Base-by-base conservation (phyloP, 2,329 filamentous ascomycete genomes). In the Monosporascus sp. region DNA sequence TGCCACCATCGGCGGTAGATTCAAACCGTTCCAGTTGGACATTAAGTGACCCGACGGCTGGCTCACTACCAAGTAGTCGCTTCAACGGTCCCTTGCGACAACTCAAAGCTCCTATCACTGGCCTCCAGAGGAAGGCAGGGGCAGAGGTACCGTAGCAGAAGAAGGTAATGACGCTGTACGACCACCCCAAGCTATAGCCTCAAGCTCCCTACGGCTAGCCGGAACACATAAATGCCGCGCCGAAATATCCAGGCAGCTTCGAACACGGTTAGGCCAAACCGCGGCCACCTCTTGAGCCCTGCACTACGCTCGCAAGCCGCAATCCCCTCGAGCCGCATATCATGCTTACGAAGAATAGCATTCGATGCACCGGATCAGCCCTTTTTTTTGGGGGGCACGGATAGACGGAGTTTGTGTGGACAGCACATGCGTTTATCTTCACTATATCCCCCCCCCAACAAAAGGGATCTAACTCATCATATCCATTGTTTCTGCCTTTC, bases 11-110 rank as follows among this genome's bases (percentile, higher is more conserved):
- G 89, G 89, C 51, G 87, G 87, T 50, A 82, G 85, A 57, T 93
- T 90, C 73, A 93, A 93, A 72, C 88, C 88, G 43, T 92, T 94
- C 71, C 88, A 92, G 72, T 77, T 94, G 67, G 89, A 93, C 66
- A 87, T 94, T 57, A 78, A 87, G 76, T 90, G 74, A 83, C 59
- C 22, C 24, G 22, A 2, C 43, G 22, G 22, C 11, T 6, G 9
- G n/a, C 25, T 31, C 43, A 27, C 24, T 11, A 46, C 20, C 24
- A 5, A 25, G n/a, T 31, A 25, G 43, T 27, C 20, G 15, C 24
- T 3, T 7, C 24, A 17, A 17, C 43, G 20, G 9, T 31, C 27
- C 43, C 22, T 17, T 6, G 24, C 17, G 22, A 17, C 43, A 27
- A 18, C 22, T 25, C 22, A 7, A 17, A 25, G 22, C 4, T 15